A percentile compares a stretch with the other conserved stretches of the same genome.
phyloP scores from a whole-genome alignment of 441 rosid genomes.

The Gossypium trilobum region DNA sequence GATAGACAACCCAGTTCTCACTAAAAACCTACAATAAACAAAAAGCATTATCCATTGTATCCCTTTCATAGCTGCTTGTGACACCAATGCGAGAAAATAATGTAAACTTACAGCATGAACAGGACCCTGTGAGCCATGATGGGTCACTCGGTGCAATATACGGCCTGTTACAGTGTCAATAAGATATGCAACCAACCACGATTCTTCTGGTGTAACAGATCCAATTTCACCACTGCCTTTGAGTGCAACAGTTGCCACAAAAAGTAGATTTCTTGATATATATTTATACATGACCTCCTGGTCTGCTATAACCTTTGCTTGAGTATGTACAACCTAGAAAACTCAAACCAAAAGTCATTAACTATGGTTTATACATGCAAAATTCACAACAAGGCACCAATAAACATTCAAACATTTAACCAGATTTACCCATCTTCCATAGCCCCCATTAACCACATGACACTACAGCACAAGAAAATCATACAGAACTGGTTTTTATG shows the following conservation, averaged over 20 bases:
- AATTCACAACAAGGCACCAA: background rate
- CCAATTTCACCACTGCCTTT: conserved; percentile 82
- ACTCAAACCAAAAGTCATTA: background rate
- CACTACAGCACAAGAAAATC: conserved; percentile 1
- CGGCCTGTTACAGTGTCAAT: conserved; percentile 88
- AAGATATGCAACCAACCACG: conserved; percentile 70
- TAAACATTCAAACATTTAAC: background rate
- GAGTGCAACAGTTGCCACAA: conserved; percentile 83
- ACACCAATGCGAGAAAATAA: background rate
- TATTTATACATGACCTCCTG: conserved; percentile 91
- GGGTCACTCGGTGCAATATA: conserved; percentile 79
- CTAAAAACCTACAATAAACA: conserved; percentile 66
- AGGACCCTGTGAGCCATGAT: conserved; percentile 94
- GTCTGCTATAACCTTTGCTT: conserved; percentile 82
- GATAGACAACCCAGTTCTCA: conserved; percentile 97
- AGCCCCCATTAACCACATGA: background rate
- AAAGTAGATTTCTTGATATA: conserved; percentile 73
- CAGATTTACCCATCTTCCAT: background rate
- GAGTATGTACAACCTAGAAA: conserved; percentile 91
- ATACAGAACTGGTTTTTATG: background rate
- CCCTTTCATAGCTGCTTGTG: conserved; percentile 5
- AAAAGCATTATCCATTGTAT: conserved; percentile 19
- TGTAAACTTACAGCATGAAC: conserved; percentile 65
- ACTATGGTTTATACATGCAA: background rate
- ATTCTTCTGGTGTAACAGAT: conserved; percentile 83